Base-by-base conservation (phyloP, 2,329 filamentous ascomycete species). In the Diaporthe amygdali region DNA sequence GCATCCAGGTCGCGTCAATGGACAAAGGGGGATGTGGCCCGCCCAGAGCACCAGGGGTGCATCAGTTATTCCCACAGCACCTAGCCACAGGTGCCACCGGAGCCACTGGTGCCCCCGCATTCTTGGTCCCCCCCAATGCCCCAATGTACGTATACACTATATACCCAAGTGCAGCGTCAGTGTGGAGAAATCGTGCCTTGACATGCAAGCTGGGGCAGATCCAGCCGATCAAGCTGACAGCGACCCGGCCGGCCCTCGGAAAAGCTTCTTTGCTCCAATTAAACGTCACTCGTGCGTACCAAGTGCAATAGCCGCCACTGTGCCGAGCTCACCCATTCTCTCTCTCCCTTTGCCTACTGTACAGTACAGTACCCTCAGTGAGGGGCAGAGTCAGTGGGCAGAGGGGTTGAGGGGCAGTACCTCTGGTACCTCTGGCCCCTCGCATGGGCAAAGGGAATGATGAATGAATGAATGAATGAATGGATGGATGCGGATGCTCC, bases 191-290 rank as follows among this genome's bases (percentile, higher is more conserved):
- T 49, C 41, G 59, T 34, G 17, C 20, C 41, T 25, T 34, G 41
- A 63, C 59, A 17, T 63, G 59, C 59, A 63, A 63, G 56, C 56
- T 63, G 59, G 59, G 59, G 59, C 44, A 49, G 41, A 64, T 64
- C 59, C 47, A n/a, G 59, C 59, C 41, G 44, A 64, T 64, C 59
- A 64, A 64, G 59, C 44, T 49, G 59, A 64, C 59, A 64, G 59
- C 59, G 59, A 64, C 59, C 61, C 49, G 63, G 61, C 49, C 51
- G 66, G 20, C 20, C 14, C 20, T 67, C 39, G 51, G 32, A 63
- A 71, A 37, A 56, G 69, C 52, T 68, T 51, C 49, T 61, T 69
- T 69, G 63, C 69, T 63, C 69, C 66, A 59, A 69, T 71, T 46
- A 69, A 69, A 61, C 64, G 66, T 69, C 68, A 69, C 68, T 30